Evolutionary conservation across 208 protist species (phyloP).

Genomic region (Leptomonas seymouri): DNA sequence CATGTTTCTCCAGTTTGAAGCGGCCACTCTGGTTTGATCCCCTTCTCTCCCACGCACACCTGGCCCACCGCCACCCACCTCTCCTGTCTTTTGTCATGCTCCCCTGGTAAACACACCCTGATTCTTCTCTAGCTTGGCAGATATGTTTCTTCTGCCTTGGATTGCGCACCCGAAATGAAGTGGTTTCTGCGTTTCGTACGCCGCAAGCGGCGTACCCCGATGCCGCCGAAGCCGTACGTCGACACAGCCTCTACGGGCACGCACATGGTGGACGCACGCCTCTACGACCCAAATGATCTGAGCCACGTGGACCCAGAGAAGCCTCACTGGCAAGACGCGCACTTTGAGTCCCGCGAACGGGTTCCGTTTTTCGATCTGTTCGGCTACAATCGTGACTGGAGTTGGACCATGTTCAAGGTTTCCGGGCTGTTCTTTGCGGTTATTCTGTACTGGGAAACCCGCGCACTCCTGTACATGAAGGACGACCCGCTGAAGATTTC

Average conservation of each 20-base stretch:
- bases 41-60: too few relatives aligned
- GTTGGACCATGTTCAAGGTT: constrained; percentile 85
- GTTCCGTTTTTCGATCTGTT: constrained; percentile 90
- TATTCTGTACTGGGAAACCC: constrained; percentile 77
- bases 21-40: too few relatives aligned
- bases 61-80: too few relatives aligned
- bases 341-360: constrained; percentile 76
- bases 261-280: constrained; percentile 75
- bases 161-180: constrained; percentile 42
- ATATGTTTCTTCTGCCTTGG: background rate
- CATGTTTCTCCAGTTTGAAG: too few relatives aligned
- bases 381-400: constrained; percentile 90
- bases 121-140: background rate
- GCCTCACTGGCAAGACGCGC: constrained; percentile 86
- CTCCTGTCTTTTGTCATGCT: too few relatives aligned
- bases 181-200: constrained; percentile 65
- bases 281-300: constrained; percentile 72
- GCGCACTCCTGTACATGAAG: constrained; percentile 56
- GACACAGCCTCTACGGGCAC: constrained; percentile 58
- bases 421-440: constrained; percentile 54
- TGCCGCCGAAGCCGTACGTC: constrained; percentile 90
- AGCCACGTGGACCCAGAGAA: constrained; percentile 85
- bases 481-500: constrained; percentile 55
- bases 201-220: constrained; percentile 47
- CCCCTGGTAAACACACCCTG: background rate